Evolutionary conservation across 257 asterid genomes (phyloP), one percentile per base, ranked within the genome.

Genomic region (Sherardia arvensis): DNA sequence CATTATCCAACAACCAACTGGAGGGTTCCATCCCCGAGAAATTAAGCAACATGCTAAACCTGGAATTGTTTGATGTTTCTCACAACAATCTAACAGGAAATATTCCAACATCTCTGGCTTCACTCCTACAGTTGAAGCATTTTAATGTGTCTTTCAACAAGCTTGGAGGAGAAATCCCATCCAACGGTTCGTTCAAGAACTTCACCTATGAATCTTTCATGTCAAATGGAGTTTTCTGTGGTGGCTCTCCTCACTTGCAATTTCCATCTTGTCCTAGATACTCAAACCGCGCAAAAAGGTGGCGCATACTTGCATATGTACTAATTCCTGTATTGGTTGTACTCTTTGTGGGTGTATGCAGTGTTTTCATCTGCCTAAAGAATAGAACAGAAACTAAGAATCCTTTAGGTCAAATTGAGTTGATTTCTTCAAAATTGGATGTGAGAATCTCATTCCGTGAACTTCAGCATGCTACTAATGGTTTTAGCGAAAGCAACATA

Each of bases 131-230:
- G 1, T 15, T 62, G 18, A 65, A 14, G 5, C 23, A 53, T 2
- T 65, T 65, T 6, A 53, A 65, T 5, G 69, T 65, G 15, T 65
- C 69, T 12, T 65, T 65, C 61, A 65, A 65, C 15, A 0, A 33
- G 0, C 69, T 65, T 7, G 5, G n/a, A 3, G 69, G 69, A 1
- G 40, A 23, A 20, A 17, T 53, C 23, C 53, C 69, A 1, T 0
- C 23, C 15, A 21, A 53, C 15, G 69, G 69, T 14, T 65, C 69
- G 0, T 65, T 65, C 22, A 2, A 9, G 4, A 65, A 65, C 21
- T 32, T 65, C 53, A 65, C 62, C 1, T 14, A 20, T 21, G 66
- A 62, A 62, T 62, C 38, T 43, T 62, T 62, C 25, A 22, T 65
- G 34, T 65, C 69, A 22, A 65, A 51, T 33, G 20, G 25, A 30